These are phyloP conservation scores for Podaxis sp. DNA, from an alignment of 768 basidiomycete species.

Conservation along the genomic window DNA sequence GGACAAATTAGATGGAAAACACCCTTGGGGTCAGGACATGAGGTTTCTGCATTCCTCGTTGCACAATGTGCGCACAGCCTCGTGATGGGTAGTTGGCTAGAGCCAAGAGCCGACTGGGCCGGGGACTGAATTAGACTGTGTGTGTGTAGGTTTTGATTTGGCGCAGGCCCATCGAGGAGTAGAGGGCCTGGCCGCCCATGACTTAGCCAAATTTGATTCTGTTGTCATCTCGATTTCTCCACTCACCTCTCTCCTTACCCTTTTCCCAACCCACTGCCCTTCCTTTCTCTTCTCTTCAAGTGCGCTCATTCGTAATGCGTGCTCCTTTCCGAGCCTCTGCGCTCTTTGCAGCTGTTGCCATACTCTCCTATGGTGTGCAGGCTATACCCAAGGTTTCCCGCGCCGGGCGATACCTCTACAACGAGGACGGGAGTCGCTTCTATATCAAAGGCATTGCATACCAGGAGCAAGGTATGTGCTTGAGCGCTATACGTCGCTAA, in stretches of 20 bases:
- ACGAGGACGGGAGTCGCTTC: conserved; percentile 71
- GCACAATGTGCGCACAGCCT: not conserved
- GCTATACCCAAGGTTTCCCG: conserved; percentile 72
- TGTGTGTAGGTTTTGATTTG: conserved; percentile 6
- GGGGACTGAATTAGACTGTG: not conserved
- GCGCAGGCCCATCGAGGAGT: not conserved
- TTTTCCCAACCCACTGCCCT: conserved; percentile 10
- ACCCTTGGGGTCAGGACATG: not conserved
- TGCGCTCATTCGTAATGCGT: conserved; percentile 24
- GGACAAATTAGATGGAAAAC: not conserved
- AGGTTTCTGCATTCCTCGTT: not conserved
- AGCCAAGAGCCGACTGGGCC: not conserved
- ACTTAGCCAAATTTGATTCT: not conserved
- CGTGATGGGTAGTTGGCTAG: not conserved
- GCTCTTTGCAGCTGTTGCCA: conserved; percentile 37
- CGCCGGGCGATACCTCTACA: conserved; percentile 79
- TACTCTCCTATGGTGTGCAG: conserved; percentile 48
- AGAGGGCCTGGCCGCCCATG: not conserved
- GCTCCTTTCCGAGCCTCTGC: conserved; percentile 28
- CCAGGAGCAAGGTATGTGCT: conserved; percentile 67
- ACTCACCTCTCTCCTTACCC: conserved; percentile 1
- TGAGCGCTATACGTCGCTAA: not conserved
- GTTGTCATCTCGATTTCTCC: conserved; percentile 6
- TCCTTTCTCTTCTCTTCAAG: conserved; percentile 11
- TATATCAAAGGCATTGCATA: conserved; percentile 89